Conservation (phyloP, 1,284 basidiomycete genomes). For the Cryptococcus sp. region DNA sequence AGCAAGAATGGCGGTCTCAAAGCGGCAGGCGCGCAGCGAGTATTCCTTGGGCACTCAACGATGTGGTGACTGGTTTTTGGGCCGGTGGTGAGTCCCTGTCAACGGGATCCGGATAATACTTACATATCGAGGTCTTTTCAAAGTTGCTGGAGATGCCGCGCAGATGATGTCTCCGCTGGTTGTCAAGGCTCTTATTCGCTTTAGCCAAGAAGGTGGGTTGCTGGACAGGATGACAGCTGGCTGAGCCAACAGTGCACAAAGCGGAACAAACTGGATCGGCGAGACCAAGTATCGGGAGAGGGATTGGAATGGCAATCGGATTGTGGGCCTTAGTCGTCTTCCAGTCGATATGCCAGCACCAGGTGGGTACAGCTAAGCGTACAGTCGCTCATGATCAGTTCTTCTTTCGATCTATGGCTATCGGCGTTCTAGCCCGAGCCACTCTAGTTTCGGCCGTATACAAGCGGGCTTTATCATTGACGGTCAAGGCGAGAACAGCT, state of each 20-base stretch:
- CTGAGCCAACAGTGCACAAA: slow-evolving; percentile 31
- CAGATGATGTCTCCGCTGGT: slow-evolving; percentile 64
- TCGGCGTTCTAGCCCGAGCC: slow-evolving; percentile 64
- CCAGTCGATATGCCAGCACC: slow-evolving; percentile 60
- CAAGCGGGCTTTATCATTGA: slow-evolving; percentile 63
- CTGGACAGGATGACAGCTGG: slow-evolving; percentile 37
- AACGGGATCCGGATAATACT: neutral
- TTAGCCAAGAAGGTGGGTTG: slow-evolving; percentile 54
- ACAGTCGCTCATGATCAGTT: slow-evolving; percentile 50
- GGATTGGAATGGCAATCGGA: slow-evolving; percentile 67
- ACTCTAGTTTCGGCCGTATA: slow-evolving; percentile 72
- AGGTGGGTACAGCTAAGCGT: slow-evolving; percentile 46
- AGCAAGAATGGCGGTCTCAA: slow-evolving; percentile 32
- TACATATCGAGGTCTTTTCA: slow-evolving; percentile 42
- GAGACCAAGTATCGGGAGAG: slow-evolving; percentile 57
- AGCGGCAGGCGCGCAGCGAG: slow-evolving; percentile 53
- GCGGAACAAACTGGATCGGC: slow-evolving; percentile 28
- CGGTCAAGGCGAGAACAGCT: slow-evolving; percentile 61
- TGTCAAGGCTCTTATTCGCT: slow-evolving; percentile 66
- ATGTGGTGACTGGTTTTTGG: slow-evolving; percentile 70
- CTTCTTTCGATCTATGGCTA: slow-evolving; percentile 71
- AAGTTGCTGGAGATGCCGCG: slow-evolving; percentile 48
- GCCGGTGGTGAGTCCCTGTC: slow-evolving; percentile 53
- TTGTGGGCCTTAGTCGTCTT: slow-evolving; percentile 62
- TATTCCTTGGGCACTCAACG: slow-evolving; percentile 65